Conservation (phyloP, 1,284 basidiomycete genomes). For the Fomitopsis betulina region DNA sequence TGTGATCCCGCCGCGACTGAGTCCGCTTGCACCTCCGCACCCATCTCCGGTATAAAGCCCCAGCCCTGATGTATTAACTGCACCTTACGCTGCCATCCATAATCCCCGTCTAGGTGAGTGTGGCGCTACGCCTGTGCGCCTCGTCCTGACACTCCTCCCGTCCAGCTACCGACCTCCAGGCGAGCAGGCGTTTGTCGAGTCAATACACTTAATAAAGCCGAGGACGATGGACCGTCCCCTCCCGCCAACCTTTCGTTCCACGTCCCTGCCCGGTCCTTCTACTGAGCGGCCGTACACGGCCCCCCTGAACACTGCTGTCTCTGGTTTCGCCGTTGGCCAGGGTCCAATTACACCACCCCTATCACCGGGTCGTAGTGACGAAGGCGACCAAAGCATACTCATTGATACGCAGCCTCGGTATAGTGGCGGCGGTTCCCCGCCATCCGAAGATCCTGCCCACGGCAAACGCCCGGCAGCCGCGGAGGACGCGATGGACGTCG, state of each 20-base stretch:
- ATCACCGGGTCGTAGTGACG: constrained; percentile 33
- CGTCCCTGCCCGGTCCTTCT: constrained; percentile 29
- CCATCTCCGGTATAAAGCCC: constrained; percentile 11
- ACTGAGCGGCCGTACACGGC: constrained; percentile 19
- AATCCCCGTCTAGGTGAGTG: constrained; percentile 21
- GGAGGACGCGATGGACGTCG: constrained; percentile 26
- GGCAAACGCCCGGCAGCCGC: constrained; percentile 4
- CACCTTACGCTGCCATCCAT: constrained; percentile 15
- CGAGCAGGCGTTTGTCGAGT: constrained; percentile 23
- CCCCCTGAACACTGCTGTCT: constrained; percentile 22
- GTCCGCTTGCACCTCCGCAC: constrained; percentile 10
- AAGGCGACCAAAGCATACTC: constrained; percentile 23
- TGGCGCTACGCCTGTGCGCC: constrained; percentile 15
- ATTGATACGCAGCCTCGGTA: constrained; percentile 27
- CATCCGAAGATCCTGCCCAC: background rate
- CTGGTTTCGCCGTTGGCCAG: constrained; percentile 30
- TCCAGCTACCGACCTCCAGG: constrained; percentile 20
- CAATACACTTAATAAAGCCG: constrained; percentile 18
- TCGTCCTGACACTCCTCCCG: constrained; percentile 13
- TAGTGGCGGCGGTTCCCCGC: constrained; percentile 13
- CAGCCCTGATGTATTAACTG: constrained; percentile 19
- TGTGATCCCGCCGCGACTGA: constrained; percentile 17
- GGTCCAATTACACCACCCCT: constrained; percentile 37
- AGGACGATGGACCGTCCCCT: constrained; percentile 18
- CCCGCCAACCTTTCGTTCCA: constrained; percentile 28